Base-by-base conservation (phyloP, 192 early-diverging fungal genomes). In the Rhizoclosmatium globosum region DNA sequence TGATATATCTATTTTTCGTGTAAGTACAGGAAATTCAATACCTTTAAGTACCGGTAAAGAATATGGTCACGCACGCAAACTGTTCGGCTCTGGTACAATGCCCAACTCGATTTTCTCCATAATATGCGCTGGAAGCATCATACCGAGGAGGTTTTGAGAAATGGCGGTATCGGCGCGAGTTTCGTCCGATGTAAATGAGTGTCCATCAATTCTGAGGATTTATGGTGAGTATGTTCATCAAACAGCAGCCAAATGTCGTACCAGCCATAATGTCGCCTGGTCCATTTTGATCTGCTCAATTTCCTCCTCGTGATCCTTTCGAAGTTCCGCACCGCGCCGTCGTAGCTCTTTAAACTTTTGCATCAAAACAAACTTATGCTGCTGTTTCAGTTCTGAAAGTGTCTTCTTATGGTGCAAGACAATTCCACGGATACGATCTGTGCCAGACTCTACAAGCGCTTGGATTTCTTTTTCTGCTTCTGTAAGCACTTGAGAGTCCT, bases 91-190 rank as follows among this genome's bases (percentile, higher is more conserved):
- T 7, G 77, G 77, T 17, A 58, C 68, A 7, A 71, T 31, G 11
- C 77, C 77, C 42, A 41, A 23, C 48, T 79, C 77, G 38, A 79
- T 64, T 38, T 79, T 23, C 47, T 79, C 77, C 68, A 79, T 64
- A 43, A 79, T 70, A 47, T 79, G 77, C 15, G 31, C 77, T 2
- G 77, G 77, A 11, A 79, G 77, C 77, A 79, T 79, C 77, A 79
- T 79, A 1, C 68, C 77, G 43, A 79, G 77, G n/a, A 79, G 67
- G 13, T 71, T 71, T 47, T 79, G 62, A 43, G 77, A 66, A 23
- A 47, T 41, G 48, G 41, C 77, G 13, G 61, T 72, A 59, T 79
- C 77, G 41, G 69, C 68, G 2, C 64, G 68, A n/a, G 58, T 71
- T 58, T 79, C 62, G 11, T 79, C 77, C 9, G 48, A 59, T 79